Conservation (phyloP, 192 early-diverging fungal species). For the Entomortierella lignicola region DNA sequence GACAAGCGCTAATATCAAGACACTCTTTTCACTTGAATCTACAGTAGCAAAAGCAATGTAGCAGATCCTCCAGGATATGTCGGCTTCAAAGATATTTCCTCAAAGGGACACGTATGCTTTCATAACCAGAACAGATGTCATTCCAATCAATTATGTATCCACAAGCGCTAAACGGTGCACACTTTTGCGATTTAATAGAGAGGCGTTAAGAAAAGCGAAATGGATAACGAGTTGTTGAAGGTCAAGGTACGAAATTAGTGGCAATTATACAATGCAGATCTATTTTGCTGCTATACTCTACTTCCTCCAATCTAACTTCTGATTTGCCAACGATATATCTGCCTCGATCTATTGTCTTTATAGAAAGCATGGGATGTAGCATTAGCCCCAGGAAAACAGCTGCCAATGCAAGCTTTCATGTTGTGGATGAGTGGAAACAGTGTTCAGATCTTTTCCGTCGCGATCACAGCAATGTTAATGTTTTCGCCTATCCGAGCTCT, state of each 20-base stretch:
- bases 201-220: slow-evolving; percentile 12
- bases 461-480: slow-evolving; percentile 97
- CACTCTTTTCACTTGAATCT: background rate
- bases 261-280: background rate
- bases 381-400: slow-evolving; percentile 85
- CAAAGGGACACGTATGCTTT: slow-evolving; percentile 29
- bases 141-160: too few species aligned
- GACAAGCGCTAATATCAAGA: background rate
- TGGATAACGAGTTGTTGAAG: slow-evolving; percentile 42
- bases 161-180: background rate
- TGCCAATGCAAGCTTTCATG: slow-evolving; percentile 99
- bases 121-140: background rate
- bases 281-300: background rate
- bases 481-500: slow-evolving; percentile 86
- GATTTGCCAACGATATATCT: background rate
- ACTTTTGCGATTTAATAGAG: background rate
- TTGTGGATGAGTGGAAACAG: slow-evolving; percentile 98
- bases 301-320: background rate
- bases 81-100: slow-evolving; percentile 32
- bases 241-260: slow-evolving; percentile 25
- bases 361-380: slow-evolving; percentile 99
- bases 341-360: background rate
- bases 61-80: slow-evolving; percentile 52
- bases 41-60: slow-evolving; percentile 7
- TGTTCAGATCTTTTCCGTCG: slow-evolving; percentile 95